phyloP scores from a whole-genome alignment of 1,284 basidiomycete species.

The Cerioporus squamosus region DNA sequence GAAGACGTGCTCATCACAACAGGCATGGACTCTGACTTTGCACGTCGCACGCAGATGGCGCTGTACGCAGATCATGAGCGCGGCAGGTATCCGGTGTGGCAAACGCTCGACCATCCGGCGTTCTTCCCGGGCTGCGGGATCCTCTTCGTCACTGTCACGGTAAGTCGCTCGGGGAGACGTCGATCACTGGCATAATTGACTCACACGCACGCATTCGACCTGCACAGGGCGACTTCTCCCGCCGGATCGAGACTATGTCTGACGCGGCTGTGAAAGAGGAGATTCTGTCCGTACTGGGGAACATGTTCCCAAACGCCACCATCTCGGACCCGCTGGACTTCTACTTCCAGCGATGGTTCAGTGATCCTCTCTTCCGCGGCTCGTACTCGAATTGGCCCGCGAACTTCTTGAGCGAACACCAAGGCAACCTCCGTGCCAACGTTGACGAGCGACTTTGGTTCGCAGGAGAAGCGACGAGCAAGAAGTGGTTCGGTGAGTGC shows the following conservation, averaged over 20 bases:
- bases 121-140: constrained; percentile 68
- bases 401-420: constrained; percentile 54
- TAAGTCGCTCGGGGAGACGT: constrained; percentile 31
- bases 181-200: not conserved
- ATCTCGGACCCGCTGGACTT: constrained; percentile 59
- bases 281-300: constrained; percentile 54
- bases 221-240: constrained; percentile 56
- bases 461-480: constrained; percentile 64
- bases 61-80: constrained; percentile 67
- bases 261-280: constrained; percentile 54
- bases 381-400: constrained; percentile 75
- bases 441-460: constrained; percentile 58
- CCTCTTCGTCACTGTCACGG: constrained; percentile 69
- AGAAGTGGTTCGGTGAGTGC: constrained; percentile 55
- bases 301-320: constrained; percentile 60
- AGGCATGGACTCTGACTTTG: not conserved
- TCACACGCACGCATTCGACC: not conserved
- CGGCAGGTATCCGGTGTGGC: constrained; percentile 73
- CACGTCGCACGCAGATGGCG: constrained; percentile 47
- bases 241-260: constrained; percentile 58
- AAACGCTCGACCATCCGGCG: constrained; percentile 61
- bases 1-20: not conserved
- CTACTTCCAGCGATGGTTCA: constrained; percentile 59
- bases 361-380: constrained; percentile 62
- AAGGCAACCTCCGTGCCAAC: constrained; percentile 59